These are phyloP conservation scores for Mycena epipterygia DNA, from an alignment of 768 basidiomycete species.

Conservation along the genomic window DNA sequence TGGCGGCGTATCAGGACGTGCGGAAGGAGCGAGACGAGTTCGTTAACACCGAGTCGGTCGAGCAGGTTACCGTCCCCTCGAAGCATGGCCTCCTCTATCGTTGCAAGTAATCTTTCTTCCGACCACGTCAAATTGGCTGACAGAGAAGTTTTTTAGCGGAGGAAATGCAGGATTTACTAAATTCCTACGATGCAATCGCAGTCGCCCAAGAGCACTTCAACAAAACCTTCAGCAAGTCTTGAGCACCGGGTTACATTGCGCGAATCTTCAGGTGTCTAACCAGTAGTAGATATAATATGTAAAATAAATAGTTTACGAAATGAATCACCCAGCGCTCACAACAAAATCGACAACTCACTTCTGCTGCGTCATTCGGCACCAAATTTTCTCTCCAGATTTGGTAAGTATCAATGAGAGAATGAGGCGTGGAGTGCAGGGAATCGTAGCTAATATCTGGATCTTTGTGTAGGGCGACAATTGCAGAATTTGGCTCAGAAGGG, in stretches of 20 bases:
- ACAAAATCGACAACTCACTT: too few species aligned
- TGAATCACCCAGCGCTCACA: too few species aligned
- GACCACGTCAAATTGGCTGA: neutral
- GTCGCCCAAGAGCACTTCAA: constrained; percentile 13
- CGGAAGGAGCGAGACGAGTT: constrained; percentile 23
- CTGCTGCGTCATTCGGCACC: too few species aligned
- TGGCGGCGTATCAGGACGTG: constrained; percentile 16
- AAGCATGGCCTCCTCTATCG: neutral
- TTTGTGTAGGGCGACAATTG: too few species aligned
- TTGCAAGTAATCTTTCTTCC: neutral
- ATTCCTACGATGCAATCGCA: constrained; percentile 10
- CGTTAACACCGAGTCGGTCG: neutral
- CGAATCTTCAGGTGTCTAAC: too few species aligned
- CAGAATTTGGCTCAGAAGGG: too few species aligned
- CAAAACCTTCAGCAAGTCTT: neutral
- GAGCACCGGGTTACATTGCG: neutral
- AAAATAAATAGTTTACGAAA: too few species aligned
- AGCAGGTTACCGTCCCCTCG: neutral
- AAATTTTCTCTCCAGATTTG: too few species aligned
- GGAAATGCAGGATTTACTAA: constrained; percentile 16
- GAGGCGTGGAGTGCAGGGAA: too few species aligned
- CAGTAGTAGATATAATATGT: too few species aligned
- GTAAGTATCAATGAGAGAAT: too few species aligned
- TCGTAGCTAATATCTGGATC: too few species aligned
- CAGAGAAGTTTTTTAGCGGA: neutral